phyloP scores from a whole-genome alignment of 352 stramenopile genomes.

The Globisporangium okanoganense region DNA sequence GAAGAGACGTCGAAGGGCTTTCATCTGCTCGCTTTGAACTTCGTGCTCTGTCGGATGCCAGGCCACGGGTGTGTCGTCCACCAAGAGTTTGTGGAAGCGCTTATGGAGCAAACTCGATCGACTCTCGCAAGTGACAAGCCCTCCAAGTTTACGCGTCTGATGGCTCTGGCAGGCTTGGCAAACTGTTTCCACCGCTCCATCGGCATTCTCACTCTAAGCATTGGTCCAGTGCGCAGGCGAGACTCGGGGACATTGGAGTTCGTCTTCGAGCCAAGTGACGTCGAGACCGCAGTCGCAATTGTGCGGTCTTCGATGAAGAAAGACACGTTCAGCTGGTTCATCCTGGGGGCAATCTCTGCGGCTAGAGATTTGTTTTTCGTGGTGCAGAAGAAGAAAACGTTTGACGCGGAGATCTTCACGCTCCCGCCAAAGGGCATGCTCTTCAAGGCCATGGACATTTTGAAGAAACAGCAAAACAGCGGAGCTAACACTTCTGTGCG shows the following conservation, averaged over 20 bases:
- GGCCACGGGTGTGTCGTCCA: constrained; percentile 1
- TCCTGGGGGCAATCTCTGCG: constrained; percentile 33
- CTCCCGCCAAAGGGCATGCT: constrained; percentile 27
- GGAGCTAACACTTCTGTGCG: background rate
- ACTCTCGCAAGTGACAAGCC: background rate
- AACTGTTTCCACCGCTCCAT: constrained; percentile 18
- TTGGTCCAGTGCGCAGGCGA: background rate
- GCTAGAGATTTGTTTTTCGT: constrained; percentile 29
- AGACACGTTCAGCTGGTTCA: constrained; percentile 11
- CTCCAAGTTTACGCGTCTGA: background rate
- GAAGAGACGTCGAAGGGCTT: constrained; percentile 13
- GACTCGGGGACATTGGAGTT: background rate
- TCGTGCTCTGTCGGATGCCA: constrained; percentile 21
- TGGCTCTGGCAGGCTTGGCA: constrained; percentile 2
- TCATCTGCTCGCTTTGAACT: constrained; percentile 21
- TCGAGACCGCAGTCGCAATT: constrained; percentile 19
- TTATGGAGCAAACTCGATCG: background rate
- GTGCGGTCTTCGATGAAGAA: constrained; percentile 14
- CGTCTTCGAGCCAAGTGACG: constrained; percentile 8
- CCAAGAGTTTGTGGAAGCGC: background rate
- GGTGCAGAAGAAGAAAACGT: constrained; percentile 43
- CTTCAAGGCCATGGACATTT: constrained; percentile 28
- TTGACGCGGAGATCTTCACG: constrained; percentile 36
- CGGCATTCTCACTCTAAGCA: constrained; percentile 5
- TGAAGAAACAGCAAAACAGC: constrained; percentile 21